Conservation (phyloP, 768 basidiomycete species). For the Tulasnella sp. region DNA sequence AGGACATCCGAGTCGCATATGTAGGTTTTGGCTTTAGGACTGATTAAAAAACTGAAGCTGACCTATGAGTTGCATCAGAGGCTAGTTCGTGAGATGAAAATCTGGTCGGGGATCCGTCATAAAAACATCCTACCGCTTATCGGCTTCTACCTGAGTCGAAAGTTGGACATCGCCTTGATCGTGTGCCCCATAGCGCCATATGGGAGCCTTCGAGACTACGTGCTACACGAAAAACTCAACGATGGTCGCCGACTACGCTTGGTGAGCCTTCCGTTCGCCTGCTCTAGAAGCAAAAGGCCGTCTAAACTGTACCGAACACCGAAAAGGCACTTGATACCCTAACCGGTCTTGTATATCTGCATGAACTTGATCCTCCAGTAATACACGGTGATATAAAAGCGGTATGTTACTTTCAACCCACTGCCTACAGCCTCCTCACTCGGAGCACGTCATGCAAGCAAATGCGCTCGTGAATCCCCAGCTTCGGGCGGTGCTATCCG, state of each 20-base stretch:
- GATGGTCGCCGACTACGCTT: not conserved
- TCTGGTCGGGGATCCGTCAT: not conserved
- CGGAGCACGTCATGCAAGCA: not conserved
- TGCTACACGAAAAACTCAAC: not conserved
- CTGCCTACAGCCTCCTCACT: not conserved
- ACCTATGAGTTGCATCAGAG: no score
- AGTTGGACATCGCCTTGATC: not conserved
- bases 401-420: not conserved
- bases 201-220: not conserved
- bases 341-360: not conserved
- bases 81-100: no score
- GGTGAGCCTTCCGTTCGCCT: not conserved
- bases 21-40: no score
- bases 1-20: no score
- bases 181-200: not conserved
- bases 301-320: no score
- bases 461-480: not conserved
- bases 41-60: no score
- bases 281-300: no score
- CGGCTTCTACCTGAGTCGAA: not conserved
- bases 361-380: not conserved
- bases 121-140: not conserved
- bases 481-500: not conserved
- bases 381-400: conserved; percentile 3
- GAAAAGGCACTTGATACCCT: conserved; percentile 1